Conservation (phyloP, 2,329 filamentous ascomycete species). For the Penicillium sp. region DNA sequence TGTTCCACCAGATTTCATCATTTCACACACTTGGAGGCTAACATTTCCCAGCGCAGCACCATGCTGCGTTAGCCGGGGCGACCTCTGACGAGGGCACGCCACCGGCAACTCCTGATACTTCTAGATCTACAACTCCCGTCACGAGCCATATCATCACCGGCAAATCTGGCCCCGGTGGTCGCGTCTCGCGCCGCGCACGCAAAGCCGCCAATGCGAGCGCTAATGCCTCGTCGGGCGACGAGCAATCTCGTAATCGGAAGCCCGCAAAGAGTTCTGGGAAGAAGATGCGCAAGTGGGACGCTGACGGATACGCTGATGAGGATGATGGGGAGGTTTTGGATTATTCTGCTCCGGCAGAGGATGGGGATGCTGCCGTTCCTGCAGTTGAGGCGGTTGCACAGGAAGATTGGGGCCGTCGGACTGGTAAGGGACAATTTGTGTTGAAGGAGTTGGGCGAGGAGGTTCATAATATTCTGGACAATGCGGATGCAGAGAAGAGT, state of each 20-base stretch:
- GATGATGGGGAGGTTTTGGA: slow-evolving; percentile 80
- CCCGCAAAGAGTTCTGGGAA: slow-evolving; percentile 62
- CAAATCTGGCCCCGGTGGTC: slow-evolving; percentile 74
- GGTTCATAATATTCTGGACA: slow-evolving; percentile 84
- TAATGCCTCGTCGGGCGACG: slow-evolving; percentile 78
- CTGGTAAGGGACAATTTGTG: slow-evolving; percentile 87
- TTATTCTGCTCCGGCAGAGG: slow-evolving; percentile 73
- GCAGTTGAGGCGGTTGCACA: slow-evolving; percentile 75
- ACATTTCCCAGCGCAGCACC: slow-evolving; percentile 45
- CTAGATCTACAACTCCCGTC: slow-evolving; percentile 76
- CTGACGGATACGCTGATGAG: slow-evolving; percentile 84
- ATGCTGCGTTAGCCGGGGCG: slow-evolving; percentile 46
- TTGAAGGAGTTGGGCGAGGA: slow-evolving; percentile 92
- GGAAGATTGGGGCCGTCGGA: slow-evolving; percentile 82
- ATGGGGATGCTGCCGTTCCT: slow-evolving; percentile 59
- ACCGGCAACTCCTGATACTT: slow-evolving; percentile 71
- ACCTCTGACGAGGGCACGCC: slow-evolving; percentile 72
- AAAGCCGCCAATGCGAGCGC: slow-evolving; percentile 62
- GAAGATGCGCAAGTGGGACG: slow-evolving; percentile 90
- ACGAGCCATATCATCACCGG: slow-evolving; percentile 70
- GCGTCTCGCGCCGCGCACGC: slow-evolving; percentile 79
- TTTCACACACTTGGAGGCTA: too few relatives aligned
- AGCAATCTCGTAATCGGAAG: slow-evolving; percentile 65
- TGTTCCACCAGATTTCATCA: too few relatives aligned
- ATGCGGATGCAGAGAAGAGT: slow-evolving; percentile 69